Percentiles rank a stretch among this genome's conserved stretches.
phyloP scores from a whole-genome alignment of 208 protist genomes.

The Trypanosoma melophagium region DNA sequence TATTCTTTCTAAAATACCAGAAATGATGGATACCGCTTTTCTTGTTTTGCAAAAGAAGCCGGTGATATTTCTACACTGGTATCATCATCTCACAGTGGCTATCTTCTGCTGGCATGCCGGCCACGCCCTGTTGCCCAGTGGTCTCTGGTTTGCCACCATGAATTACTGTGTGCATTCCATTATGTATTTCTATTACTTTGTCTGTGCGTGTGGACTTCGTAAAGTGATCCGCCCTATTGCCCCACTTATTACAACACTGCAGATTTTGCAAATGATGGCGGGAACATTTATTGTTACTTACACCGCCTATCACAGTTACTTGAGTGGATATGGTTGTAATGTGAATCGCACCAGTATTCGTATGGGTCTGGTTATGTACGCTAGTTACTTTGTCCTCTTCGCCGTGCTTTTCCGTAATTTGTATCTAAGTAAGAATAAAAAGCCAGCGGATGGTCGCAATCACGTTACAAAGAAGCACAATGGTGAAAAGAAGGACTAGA shows the following conservation, averaged over 20 bases:
- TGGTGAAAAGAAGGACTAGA: conserved; percentile 19
- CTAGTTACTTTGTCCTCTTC: conserved; percentile 92
- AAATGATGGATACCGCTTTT: conserved; percentile 86
- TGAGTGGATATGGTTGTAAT: conserved; percentile 53
- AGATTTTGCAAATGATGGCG: conserved; percentile 93
- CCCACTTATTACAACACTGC: conserved; percentile 80
- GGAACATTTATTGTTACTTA: conserved; percentile 70
- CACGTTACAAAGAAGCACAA: background rate
- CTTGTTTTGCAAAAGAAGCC: conserved; percentile 85
- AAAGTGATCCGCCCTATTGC: conserved; percentile 73
- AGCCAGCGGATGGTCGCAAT: background rate
- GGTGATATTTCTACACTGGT: conserved; percentile 90
- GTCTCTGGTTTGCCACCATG: conserved; percentile 88
- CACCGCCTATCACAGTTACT: conserved; percentile 53
- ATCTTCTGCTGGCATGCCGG: conserved; percentile 92
- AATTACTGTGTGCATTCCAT: conserved; percentile 94
- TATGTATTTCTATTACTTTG: conserved; percentile 95
- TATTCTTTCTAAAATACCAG: conserved; percentile 84
- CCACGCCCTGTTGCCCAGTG: conserved; percentile 37
- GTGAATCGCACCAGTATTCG: conserved; percentile 58
- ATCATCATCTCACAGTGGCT: conserved; percentile 92
- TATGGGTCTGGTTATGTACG: conserved; percentile 87
- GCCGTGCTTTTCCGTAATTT: conserved; percentile 74
- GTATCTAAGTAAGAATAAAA: conserved; percentile 59
- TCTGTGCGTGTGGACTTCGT: conserved; percentile 61